Evolutionary conservation across 2,329 filamentous ascomycete species (phyloP).

Genomic region (Pseudogymnoascus sp.): DNA sequence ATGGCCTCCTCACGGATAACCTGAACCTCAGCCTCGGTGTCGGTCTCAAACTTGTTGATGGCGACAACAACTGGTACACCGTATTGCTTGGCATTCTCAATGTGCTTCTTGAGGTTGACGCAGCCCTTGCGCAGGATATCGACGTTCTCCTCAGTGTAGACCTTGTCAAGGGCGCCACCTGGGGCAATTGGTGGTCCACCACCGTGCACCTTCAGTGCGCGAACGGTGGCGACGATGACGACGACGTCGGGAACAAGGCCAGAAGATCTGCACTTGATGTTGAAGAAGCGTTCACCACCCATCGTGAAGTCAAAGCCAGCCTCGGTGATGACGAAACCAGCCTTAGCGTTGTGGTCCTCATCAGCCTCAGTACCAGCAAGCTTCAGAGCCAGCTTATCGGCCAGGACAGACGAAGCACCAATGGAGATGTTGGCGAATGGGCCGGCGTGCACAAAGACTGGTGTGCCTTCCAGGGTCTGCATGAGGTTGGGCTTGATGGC

Average conservation of each 20-base stretch:
- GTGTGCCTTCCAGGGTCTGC: slow-evolving; percentile 95
- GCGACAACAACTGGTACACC: slow-evolving; percentile 92
- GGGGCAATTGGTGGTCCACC: slow-evolving; percentile 90
- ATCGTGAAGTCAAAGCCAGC: slow-evolving; percentile 99
- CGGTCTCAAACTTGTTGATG: slow-evolving; percentile 92
- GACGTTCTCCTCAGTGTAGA: slow-evolving; percentile 89
- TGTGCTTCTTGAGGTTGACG: slow-evolving; percentile 92
- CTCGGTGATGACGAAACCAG: slow-evolving; percentile 91
- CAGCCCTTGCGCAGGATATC: slow-evolving; percentile 85
- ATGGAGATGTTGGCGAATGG: slow-evolving; percentile 99
- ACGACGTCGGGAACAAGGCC: slow-evolving; percentile 89
- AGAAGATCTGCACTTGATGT: slow-evolving; percentile 97
- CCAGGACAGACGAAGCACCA: slow-evolving; percentile 88
- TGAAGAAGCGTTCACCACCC: slow-evolving; percentile 99
- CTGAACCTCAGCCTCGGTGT: slow-evolving; percentile 84
- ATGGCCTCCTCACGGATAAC: slow-evolving; percentile 87
- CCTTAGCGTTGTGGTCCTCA: slow-evolving; percentile 73
- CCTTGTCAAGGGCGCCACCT: slow-evolving; percentile 72
- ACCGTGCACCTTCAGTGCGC: slow-evolving; percentile 93
- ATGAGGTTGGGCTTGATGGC: slow-evolving; percentile 98
- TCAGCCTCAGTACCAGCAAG: slow-evolving; percentile 89
- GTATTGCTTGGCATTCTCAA: slow-evolving; percentile 79
- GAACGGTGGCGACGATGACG: slow-evolving; percentile 89
- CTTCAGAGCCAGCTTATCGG: slow-evolving; percentile 92
- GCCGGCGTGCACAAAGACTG: slow-evolving; percentile 93